A percentile compares a stretch with the other conserved stretches of the same genome.
Evolutionary conservation across 768 basidiomycete genomes (phyloP).

Genomic region (Russula sp.): DNA sequence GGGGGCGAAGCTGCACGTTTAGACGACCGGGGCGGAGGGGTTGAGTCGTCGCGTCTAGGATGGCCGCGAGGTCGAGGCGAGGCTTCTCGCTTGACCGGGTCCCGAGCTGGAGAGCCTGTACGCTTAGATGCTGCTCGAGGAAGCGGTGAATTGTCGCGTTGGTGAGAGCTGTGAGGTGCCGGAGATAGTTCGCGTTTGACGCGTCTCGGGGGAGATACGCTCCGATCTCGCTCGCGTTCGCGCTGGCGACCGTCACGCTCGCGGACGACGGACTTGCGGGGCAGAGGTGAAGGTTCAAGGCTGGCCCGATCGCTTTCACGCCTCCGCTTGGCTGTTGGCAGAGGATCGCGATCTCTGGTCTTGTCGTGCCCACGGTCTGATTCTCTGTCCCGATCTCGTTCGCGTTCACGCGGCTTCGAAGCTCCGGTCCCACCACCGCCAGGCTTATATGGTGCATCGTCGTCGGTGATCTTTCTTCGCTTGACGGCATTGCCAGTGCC

Average conservation of each 20-base stretch:
- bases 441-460: slow-evolving; percentile 21
- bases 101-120: slow-evolving; percentile 5
- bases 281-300: slow-evolving; percentile 2
- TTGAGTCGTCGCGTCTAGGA: slow-evolving; percentile 11
- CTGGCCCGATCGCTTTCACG: slow-evolving; percentile 36
- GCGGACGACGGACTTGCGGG: slow-evolving; percentile 5
- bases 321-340: slow-evolving; percentile 36
- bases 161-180: slow-evolving; percentile 18
- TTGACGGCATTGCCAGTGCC: slow-evolving; percentile 6
- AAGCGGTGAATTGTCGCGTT: slow-evolving; percentile 16
- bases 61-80: slow-evolving; percentile 21
- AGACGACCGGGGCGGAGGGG: slow-evolving; percentile 28
- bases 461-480: slow-evolving; percentile 22
- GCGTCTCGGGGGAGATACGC: slow-evolving; percentile 7
- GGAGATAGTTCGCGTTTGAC: slow-evolving; percentile 26
- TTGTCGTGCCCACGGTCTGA: slow-evolving; percentile 18
- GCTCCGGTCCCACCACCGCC: slow-evolving; percentile 8
- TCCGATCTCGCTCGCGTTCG: slow-evolving; percentile 16
- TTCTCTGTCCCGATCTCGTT: slow-evolving; percentile 23
- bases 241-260: slow-evolving; percentile 19
- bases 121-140: slow-evolving; percentile 14
- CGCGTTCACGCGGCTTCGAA: slow-evolving; percentile 23
- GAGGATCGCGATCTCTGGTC: slow-evolving; percentile 13
- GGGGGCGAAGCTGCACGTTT: slow-evolving; percentile 33
- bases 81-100: slow-evolving; percentile 10